These are phyloP conservation scores for Suillus hirtellus DNA, from an alignment of 768 basidiomycete species.

Conservation along the genomic window DNA sequence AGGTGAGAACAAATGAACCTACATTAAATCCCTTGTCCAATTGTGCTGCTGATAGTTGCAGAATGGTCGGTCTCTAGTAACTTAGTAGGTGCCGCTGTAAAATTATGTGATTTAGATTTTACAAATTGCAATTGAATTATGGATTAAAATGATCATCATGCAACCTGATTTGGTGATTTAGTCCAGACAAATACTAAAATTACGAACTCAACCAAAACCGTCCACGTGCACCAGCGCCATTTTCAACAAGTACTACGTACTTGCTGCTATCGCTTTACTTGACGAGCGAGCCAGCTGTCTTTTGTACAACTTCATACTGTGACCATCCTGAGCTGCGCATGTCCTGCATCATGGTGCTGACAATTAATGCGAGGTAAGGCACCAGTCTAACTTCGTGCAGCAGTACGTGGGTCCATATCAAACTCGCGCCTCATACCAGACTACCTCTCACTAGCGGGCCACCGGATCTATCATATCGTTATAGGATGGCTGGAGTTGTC, in stretches of 20 bases:
- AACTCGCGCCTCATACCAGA: neutral
- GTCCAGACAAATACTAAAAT: constrained; percentile 2
- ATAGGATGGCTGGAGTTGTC: neutral
- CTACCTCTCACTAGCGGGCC: neutral
- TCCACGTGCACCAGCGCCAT: neutral
- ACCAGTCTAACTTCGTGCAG: neutral
- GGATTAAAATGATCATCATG: constrained; percentile 4
- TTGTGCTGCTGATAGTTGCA: neutral
- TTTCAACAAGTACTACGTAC: neutral
- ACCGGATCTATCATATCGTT: neutral
- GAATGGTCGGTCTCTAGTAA: neutral
- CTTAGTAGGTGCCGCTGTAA: too few relatives aligned
- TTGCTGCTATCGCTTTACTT: neutral
- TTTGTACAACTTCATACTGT: neutral
- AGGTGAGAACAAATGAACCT: neutral
- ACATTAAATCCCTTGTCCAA: neutral
- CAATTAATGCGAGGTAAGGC: neutral
- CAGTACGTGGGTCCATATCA: neutral
- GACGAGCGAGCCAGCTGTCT: neutral
- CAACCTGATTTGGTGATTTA: neutral
- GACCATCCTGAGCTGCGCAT: neutral
- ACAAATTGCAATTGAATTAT: neutral
- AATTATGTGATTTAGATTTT: neutral
- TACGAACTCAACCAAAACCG: neutral
- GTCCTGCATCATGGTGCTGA: neutral